Evolutionary conservation across 192 early-diverging fungal species (phyloP), one percentile per base, ranked within the genome.

Genomic region (Cetraspora pellucida): DNA sequence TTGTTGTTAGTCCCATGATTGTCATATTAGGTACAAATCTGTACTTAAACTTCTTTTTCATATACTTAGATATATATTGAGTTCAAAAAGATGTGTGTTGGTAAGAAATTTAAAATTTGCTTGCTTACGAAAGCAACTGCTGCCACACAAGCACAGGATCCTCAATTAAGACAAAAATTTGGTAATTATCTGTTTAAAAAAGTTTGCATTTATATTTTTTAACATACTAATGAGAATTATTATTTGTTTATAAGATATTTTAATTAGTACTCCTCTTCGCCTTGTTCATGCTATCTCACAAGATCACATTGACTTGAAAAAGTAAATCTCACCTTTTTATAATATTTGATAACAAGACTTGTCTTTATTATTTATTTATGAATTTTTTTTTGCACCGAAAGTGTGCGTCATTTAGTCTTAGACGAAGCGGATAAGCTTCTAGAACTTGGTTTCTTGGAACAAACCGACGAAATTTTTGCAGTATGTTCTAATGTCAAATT

Each of bases 201-300:
- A 7, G 7, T 37, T 37, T n/a, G n/a, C n/a, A 37, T 1, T 37
- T 37, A 6, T 37, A 6, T 37, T 37, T 37, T 37, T 37, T 37
- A 37, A 37, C 7, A 6, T 37, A 37, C 0, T 37, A 37, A 37
- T 37, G 37, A 37, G 37, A 37, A 37, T 37, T 37, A 37, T 7
- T 37, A 2, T 0, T 37, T 37, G 3, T 37, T 37, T 1, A 37
- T 30, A 79, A 84, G 97, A 99, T 82, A 95, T 99, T 59, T 80
- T 99, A 17, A 91, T 99, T 64, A 93, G 92, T 49, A 99, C 97
- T 14, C 97, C 97, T 2, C 75, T 96, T 79, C 91, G 97, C 30
- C 88, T 99, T 5, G 95, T 98, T 44, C 89, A 95, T 65, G 94
- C 93, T 7, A 85, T 99, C 7, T 89, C 96, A 78, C 82, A 91